These are phyloP conservation scores for Dictyostelium firmibasis DNA, from an alignment of 78 protist species.

Conservation along the genomic window DNA sequence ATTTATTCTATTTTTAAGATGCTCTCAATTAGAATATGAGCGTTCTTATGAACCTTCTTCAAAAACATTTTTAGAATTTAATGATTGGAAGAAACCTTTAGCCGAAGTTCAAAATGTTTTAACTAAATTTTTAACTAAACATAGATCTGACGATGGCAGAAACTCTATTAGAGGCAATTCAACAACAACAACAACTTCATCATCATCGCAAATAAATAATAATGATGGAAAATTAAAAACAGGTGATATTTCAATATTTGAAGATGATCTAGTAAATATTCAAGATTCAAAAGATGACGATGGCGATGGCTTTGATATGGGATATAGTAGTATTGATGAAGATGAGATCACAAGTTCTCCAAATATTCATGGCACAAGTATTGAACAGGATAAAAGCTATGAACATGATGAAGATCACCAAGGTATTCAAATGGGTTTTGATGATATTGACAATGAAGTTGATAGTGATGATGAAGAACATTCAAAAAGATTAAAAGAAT, in stretches of 20 bases:
- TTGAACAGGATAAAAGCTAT: neutral
- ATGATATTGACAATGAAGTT: neutral
- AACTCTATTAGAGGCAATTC: neutral
- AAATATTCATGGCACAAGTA: neutral
- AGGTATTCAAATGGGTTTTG: neutral
- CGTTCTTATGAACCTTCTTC: slow-evolving; percentile 55
- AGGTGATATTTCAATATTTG: neutral
- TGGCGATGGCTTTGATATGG: neutral
- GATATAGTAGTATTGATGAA: neutral
- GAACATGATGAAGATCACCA: neutral
- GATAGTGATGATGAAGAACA: neutral
- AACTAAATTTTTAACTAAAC: slow-evolving; percentile 32
- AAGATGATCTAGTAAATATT: neutral
- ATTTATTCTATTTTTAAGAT: slow-evolving; percentile 31
- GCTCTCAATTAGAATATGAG: slow-evolving; percentile 50
- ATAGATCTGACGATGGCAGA: neutral
- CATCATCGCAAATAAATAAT: neutral
- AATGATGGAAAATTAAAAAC: neutral
- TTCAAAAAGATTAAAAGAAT: neutral
- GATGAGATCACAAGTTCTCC: neutral
- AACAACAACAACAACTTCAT: neutral
- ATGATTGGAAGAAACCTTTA: slow-evolving; percentile 35
- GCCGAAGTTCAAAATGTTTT: neutral
- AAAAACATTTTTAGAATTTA: slow-evolving; percentile 65
- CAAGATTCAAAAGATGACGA: neutral